Evolutionary conservation across 768 basidiomycete species (phyloP), one percentile per base, ranked within the genome.

Genomic region (Cyclocybe cylindracea): DNA sequence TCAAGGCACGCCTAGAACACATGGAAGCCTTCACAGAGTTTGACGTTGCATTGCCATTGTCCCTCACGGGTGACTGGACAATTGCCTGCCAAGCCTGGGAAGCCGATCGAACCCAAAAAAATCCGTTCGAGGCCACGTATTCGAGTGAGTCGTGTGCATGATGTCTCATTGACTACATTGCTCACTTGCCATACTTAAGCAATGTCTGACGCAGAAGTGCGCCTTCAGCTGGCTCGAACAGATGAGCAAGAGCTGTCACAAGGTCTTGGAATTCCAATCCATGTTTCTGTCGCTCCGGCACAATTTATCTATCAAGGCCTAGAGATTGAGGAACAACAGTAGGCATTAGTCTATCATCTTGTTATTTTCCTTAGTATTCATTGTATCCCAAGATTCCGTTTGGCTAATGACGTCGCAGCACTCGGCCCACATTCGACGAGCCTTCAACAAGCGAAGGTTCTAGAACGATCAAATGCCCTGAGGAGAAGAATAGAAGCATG

Each of bases 271-370:
- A 34, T 2, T 0, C 9, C 48, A 24, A 14, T 66, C 7, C 62
- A 62, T 39, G 39, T 45, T 10, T 48, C 59, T 31, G 38, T 62
- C 0, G 42, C 61, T 0, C 64, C 68, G 6, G 63, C 61, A 32
- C 42, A 58, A 9, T 55, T 75, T 11, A 58, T 73, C 36, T 53
- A 51, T 0, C 57, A 56, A 18, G 71, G 66, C 4, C 42, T 73
- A 1, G 66, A 73, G 31, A 29, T 74, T 7, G 69, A 75, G 48
- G 66, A 67, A 10, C 56, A 53, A 34, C 69, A 73, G 70, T 72
- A 44, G 31, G 68, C 65, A n/a, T 11, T n/a, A 36, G 11, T 48
- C 16, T 47, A 10, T 33, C 13, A 33, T 39, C 14, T 35, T 9
- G 9, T 38, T 41, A 38, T 32, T 13, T 24, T 19, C 19, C 39